These are phyloP conservation scores for Alternaria solani DNA, from an alignment of 2,329 filamentous ascomycete species.

Conservation along the genomic window DNA sequence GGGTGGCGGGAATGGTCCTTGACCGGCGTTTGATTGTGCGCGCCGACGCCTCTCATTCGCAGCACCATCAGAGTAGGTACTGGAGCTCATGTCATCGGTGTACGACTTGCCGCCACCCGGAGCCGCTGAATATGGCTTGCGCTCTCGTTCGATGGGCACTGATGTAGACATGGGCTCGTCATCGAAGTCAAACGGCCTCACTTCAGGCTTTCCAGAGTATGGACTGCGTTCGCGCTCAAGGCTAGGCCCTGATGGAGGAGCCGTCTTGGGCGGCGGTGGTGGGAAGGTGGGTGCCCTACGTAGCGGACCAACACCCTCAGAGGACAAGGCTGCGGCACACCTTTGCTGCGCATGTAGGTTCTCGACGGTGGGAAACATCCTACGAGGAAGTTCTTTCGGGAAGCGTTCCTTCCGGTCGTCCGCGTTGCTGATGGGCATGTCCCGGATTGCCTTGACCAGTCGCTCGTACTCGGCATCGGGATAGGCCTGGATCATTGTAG, in stretches of 20 bases:
- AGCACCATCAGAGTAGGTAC: slow-evolving; percentile 36
- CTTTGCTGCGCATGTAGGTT: slow-evolving; percentile 67
- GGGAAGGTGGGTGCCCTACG: slow-evolving; percentile 47
- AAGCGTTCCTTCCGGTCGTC: slow-evolving; percentile 74
- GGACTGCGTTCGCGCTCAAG: slow-evolving; percentile 48
- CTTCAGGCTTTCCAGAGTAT: slow-evolving; percentile 40
- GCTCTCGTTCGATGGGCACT: slow-evolving; percentile 69
- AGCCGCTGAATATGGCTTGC: slow-evolving; percentile 69
- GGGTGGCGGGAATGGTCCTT: slow-evolving; percentile 39
- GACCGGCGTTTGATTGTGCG: slow-evolving; percentile 45
- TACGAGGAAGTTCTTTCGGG: slow-evolving; percentile 78
- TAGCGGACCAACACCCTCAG: slow-evolving; percentile 53
- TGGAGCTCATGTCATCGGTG: slow-evolving; percentile 45
- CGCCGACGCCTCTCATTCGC: slow-evolving; percentile 36
- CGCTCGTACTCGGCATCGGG: slow-evolving; percentile 78
- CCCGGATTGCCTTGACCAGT: slow-evolving; percentile 71
- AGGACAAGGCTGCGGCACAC: slow-evolving; percentile 67
- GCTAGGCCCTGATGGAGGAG: slow-evolving; percentile 22
- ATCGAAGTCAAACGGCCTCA: slow-evolving; percentile 42
- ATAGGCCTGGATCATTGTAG: slow-evolving; percentile 74
- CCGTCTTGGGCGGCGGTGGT: slow-evolving; percentile 44
- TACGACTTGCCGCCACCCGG: slow-evolving; percentile 68
- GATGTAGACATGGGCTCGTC: slow-evolving; percentile 48
- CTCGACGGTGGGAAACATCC: slow-evolving; percentile 70
- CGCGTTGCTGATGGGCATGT: slow-evolving; percentile 74